Percentiles rank a stretch among this genome's conserved stretches.
Evolutionary conservation across 805 yeast species (phyloP).

Genomic region (Metahyphopichia silvanorum): DNA sequence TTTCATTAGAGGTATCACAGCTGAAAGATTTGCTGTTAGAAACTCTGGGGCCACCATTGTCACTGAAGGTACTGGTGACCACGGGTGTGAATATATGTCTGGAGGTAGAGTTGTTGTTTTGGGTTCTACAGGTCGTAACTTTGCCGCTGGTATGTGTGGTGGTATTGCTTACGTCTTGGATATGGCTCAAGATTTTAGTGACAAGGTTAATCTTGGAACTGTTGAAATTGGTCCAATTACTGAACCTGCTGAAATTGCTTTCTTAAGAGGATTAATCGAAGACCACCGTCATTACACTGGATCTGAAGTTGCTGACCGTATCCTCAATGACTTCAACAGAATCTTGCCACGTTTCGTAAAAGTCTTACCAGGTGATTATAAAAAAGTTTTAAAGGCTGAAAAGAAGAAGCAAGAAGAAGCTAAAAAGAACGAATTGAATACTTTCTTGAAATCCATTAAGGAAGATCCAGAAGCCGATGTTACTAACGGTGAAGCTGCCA

Average conservation of each 20-base stretch:
- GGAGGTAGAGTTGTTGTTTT: constrained; percentile 96
- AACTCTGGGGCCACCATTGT: constrained; percentile 98
- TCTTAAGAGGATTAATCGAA: constrained; percentile 87
- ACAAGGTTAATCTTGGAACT: constrained; percentile 74
- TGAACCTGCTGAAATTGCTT: constrained; percentile 92
- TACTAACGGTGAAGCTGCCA: constrained; percentile 81
- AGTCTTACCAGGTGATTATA: constrained; percentile 90
- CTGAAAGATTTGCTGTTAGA: constrained; percentile 97
- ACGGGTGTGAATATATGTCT: constrained; percentile 99
- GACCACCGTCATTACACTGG: constrained; percentile 95
- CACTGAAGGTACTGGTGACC: constrained; percentile 96
- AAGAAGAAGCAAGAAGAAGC: constrained; percentile 61
- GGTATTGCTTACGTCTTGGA: constrained; percentile 97
- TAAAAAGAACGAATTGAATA: constrained; percentile 61
- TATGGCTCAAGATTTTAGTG: constrained; percentile 86
- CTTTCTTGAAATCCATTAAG: constrained; percentile 65
- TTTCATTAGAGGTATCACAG: constrained; percentile 94
- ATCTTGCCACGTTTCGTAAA: constrained; percentile 86
- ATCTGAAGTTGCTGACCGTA: constrained; percentile 82
- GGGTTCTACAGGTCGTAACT: constrained; percentile 88
- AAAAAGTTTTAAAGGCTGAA: constrained; percentile 80
- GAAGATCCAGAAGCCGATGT: constrained; percentile 84
- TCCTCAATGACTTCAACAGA: constrained; percentile 84
- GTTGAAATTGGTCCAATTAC: constrained; percentile 74
- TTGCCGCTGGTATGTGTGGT: constrained; percentile 99